These are phyloP conservation scores for Clonostachys solani DNA, from an alignment of 2,329 filamentous ascomycete genomes.

Conservation along the genomic window DNA sequence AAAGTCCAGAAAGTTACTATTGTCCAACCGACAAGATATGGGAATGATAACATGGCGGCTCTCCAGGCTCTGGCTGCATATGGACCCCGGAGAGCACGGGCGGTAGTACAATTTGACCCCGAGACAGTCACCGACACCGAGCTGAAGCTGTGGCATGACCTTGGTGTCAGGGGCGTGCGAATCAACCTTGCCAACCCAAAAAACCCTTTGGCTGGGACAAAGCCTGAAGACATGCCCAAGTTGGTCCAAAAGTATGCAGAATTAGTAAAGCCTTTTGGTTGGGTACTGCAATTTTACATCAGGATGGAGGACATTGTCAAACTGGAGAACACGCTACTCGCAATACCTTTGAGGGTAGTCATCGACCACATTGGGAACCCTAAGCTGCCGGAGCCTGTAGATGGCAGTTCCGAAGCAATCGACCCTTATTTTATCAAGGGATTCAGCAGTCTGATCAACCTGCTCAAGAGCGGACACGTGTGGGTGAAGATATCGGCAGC, in stretches of 20 bases:
- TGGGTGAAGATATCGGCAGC: slow-evolving; percentile 18
- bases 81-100: slow-evolving; percentile 10
- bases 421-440: slow-evolving; percentile 8
- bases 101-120: slow-evolving; percentile 8
- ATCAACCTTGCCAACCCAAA: background rate
- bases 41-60: slow-evolving; percentile 19
- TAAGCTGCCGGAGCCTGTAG: too few relatives aligned
- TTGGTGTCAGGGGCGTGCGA: background rate
- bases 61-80: slow-evolving; percentile 18
- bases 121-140: background rate
- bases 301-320: slow-evolving; percentile 11
- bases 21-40: slow-evolving; percentile 21
- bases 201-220: too few relatives aligned
- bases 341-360: slow-evolving; percentile 10
- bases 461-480: slow-evolving; percentile 8
- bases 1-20: slow-evolving; percentile 15
- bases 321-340: slow-evolving; percentile 3
- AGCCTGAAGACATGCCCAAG: slow-evolving; percentile 3
- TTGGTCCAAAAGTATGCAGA: slow-evolving; percentile 9
- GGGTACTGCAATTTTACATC: slow-evolving; percentile 22
- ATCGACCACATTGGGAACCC: slow-evolving; percentile 18
- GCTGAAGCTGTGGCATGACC: background rate
- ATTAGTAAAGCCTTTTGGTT: slow-evolving; percentile 13
- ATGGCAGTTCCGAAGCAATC: background rate
- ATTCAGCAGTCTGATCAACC: background rate